A percentile compares a stretch with the other conserved stretches of the same genome.
Conservation (phyloP, 2,329 filamentous ascomycete genomes). For the Botrytis medusae region DNA sequence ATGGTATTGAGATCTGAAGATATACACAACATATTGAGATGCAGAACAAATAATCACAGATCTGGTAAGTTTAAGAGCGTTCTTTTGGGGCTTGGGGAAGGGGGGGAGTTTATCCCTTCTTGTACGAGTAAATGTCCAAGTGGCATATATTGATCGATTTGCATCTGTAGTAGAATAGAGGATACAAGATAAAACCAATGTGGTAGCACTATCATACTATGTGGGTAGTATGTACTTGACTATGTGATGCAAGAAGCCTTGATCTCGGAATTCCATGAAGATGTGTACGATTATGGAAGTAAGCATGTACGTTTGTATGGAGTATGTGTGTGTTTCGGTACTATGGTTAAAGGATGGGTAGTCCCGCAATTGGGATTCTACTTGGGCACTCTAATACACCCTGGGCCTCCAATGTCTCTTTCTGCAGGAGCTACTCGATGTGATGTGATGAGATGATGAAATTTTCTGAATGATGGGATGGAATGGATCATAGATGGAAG, state of each 20-base stretch:
- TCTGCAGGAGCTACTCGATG: background rate
- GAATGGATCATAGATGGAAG: background rate
- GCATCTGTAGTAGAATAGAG: background rate
- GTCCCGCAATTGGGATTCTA: slow-evolving; percentile 7
- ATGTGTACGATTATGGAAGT: background rate
- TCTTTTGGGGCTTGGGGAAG: background rate
- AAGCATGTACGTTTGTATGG: background rate
- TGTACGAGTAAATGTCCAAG: background rate
- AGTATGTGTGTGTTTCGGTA: background rate
- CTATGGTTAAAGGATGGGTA: background rate
- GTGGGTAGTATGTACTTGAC: background rate
- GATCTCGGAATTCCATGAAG: background rate
- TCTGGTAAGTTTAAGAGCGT: background rate
- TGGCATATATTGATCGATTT: slow-evolving; percentile 12
- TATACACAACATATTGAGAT: background rate
- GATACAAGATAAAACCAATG: background rate
- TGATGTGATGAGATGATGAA: slow-evolving; percentile 5
- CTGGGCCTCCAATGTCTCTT: background rate
- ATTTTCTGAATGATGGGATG: background rate
- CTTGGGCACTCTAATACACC: background rate
- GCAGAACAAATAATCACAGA: background rate
- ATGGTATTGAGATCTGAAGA: background rate
- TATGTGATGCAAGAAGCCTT: background rate
- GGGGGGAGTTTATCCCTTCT: background rate
- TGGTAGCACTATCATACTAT: background rate